Conservation (phyloP, 768 basidiomycete species). For the Russula griseocarnosa region DNA sequence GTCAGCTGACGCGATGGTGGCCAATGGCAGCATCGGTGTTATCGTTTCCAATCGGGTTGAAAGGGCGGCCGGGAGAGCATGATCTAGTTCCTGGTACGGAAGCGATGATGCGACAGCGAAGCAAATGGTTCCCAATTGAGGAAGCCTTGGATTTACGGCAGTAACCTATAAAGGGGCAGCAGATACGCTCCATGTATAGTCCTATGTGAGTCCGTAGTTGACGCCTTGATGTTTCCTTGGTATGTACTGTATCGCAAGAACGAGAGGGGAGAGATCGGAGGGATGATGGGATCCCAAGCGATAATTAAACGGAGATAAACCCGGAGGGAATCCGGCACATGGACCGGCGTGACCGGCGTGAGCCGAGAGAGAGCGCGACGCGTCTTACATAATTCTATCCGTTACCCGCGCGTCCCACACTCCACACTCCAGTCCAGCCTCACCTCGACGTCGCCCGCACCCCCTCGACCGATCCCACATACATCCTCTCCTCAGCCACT, state of each 20-base stretch:
- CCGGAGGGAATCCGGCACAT: constrained; percentile 19
- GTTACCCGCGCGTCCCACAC: constrained; percentile 29
- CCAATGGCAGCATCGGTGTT: constrained; percentile 20
- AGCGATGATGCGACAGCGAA: constrained; percentile 26
- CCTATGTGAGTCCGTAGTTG: neutral
- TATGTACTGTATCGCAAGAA: neutral
- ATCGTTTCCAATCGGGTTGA: constrained; percentile 24
- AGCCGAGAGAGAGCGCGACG: constrained; percentile 28
- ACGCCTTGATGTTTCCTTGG: neutral
- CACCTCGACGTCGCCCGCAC: constrained; percentile 17
- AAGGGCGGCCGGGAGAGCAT: neutral
- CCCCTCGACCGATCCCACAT: constrained; percentile 6
- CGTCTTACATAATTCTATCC: constrained; percentile 28
- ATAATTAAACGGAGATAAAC: neutral
- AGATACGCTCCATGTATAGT: neutral
- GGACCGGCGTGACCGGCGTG: constrained; percentile 26
- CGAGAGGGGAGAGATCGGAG: neutral
- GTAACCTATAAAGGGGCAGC: neutral
- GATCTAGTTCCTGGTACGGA: constrained; percentile 17
- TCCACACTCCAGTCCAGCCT: constrained; percentile 18
- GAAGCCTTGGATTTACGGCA: constrained; percentile 15
- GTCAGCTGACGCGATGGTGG: constrained; percentile 19
- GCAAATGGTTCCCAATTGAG: constrained; percentile 14
- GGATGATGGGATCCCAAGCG: neutral
- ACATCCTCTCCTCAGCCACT: constrained; percentile 1